Base-by-base conservation (phyloP, 164 flowering plant species). In the Cinnamomum chago region DNA sequence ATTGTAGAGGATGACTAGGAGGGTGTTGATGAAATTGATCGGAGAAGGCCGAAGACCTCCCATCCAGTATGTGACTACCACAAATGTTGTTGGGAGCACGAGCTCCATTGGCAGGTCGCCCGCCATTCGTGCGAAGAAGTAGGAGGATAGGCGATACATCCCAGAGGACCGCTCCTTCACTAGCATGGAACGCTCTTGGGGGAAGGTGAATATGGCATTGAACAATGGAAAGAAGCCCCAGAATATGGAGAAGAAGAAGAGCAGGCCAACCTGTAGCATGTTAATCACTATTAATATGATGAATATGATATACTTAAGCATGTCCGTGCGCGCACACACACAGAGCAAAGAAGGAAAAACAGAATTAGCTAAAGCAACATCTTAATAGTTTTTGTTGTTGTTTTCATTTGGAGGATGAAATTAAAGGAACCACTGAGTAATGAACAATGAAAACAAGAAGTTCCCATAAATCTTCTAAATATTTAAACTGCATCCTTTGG, bases 61-160 rank as follows among this genome's bases (percentile, higher is more conserved):
- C 97, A 92, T 92, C 95, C 97, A 95, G 62, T 93, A 91, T 10
- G 94, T 82, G 3, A 88, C 65, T 1, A 85, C 84, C 7, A 84
- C 83, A 68, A 88, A 95, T 35, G 84, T 78, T 2, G 95, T 92
- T 12, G 99, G 97, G 50, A 95, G 93, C 11, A 90, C 88, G 1
- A 95, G 93, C 79, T 93, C 97, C 97, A 95, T 93, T 5, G 98
- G 97, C 50, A 95, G 76, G 76, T 95, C 98, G 0, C 97, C 95
- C 0, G 79, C 90, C 52, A 80, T 90, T 70, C 97, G 76, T 0
- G 97, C 90, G 9, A 92, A 75, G 87, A 80, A 94, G 75, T 92
- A 93, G 15, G 98, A 91, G 17, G 98, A 95, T 50, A 93, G 92
- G 7, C 89, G 91, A 75, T 95, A 95, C 97, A 91, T 91, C 35